Evolutionary conservation across 2,329 filamentous ascomycete species (phyloP), one percentile per base, ranked within the genome.

Genomic region (Stagonosporopsis cucurbitacearum): DNA sequence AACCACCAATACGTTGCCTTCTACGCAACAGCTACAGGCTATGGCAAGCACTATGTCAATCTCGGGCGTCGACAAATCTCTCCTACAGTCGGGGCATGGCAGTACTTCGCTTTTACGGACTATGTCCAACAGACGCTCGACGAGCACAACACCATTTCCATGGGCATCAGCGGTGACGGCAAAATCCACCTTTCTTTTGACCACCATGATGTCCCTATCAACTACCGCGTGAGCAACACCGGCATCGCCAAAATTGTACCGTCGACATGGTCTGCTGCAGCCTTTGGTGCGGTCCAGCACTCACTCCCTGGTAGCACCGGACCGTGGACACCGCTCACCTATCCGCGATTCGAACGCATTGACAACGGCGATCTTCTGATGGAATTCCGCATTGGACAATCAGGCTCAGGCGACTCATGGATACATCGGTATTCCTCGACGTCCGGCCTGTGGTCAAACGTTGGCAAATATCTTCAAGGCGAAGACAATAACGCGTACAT

Each of bases 131-230:
- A 75, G 12, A 78, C 76, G 1, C 76, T 83, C 39, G 81, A 83
- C 54, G 80, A 81, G 3, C 81, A 83, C 63, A 83, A 84, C 56
- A 83, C 80, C 3, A 79, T 82, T 41, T 81, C 81, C 65, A 74
- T 83, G 59, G 81, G 81, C 2, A 79, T 83, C 39, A 81, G 77
- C 40, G 80, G 78, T 1, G 81, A 83, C 56, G 81, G 81, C 40
- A 82, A 78, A n/a, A 81, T 84, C 22, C 81, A 83, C 56, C 65
- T 84, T 4, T 80, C 79, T 7, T 83, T 82, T 59, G 81, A 84
- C 50, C 81, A 83, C 57, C 81, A 83, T 54, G 71, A 74, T 32
- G 70, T 73, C 1, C 70, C 70, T 2, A 65, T 74, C 43, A 74
- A 74, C 42, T 74, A 74, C 52, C 70, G 71, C 15, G 70, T 66